Evolutionary conservation across 2,329 filamentous ascomycete species (phyloP).

Genomic region (Falciphora oryzae): DNA sequence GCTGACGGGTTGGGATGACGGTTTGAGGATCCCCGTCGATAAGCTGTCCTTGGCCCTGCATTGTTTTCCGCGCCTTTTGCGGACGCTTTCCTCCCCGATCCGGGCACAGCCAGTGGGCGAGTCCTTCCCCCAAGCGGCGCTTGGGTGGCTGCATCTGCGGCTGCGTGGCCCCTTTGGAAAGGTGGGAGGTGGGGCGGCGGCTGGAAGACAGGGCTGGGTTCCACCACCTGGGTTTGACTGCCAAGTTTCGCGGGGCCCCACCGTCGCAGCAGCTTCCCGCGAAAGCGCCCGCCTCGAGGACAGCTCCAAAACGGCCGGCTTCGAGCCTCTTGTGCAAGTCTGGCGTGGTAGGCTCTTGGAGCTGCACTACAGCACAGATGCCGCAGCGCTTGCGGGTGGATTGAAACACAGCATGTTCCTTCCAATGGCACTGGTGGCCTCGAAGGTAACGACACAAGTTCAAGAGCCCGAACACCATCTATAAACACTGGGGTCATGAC

Average conservation of each 20-base stretch:
- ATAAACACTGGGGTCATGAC: not conserved
- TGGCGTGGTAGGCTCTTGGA: too few species aligned
- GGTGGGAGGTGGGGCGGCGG: not conserved
- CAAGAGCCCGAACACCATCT: not conserved
- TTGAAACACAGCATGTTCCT: not conserved
- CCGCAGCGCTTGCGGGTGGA: not conserved
- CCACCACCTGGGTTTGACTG: not conserved
- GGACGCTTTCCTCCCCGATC: too few species aligned
- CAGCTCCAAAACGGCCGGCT: too few species aligned
- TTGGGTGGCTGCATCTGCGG: too few species aligned
- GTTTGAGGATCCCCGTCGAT: not conserved
- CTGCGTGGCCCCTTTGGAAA: too few species aligned
- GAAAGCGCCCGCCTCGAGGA: not conserved
- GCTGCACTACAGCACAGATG: too few species aligned
- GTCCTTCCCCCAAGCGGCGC: too few species aligned
- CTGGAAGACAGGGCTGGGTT: too few species aligned
- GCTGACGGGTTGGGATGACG: not conserved
- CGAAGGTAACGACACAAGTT: not conserved
- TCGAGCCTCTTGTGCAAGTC: too few species aligned
- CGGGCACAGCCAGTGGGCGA: too few species aligned
- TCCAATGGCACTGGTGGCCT: not conserved
- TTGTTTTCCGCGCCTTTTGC: too few species aligned
- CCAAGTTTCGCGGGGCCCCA: not conserved
- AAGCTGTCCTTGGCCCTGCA: not conserved
- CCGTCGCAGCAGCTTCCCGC: not conserved